phyloP scores from a whole-genome alignment of 345 rosid species.

The Noccaea bulbosa region DNA sequence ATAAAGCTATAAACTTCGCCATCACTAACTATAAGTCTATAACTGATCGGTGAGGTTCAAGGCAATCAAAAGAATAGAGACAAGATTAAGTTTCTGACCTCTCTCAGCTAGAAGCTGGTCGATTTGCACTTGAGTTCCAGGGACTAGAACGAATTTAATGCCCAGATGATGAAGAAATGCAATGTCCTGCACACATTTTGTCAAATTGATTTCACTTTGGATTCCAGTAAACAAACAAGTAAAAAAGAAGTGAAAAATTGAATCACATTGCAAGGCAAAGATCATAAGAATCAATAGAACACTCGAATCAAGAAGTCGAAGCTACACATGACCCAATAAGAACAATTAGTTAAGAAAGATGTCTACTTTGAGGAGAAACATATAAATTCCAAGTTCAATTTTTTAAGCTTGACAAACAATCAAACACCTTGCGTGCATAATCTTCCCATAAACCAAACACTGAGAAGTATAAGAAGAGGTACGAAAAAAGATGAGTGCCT shows the following conservation, averaged over 20 bases:
- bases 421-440: conserved; percentile 30
- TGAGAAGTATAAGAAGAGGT: not conserved
- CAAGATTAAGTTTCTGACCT: conserved; percentile 48
- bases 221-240: not conserved
- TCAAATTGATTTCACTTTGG: not conserved
- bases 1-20: conserved; percentile 2
- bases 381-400: too few species aligned
- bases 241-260: too few species aligned
- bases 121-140: conserved; percentile 89
- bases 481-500: conserved; percentile 49
- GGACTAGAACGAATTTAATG: conserved; percentile 78
- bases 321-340: too few species aligned
- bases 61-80: not conserved
- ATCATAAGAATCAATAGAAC: not conserved
- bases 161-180: conserved; percentile 93
- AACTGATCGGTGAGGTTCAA: not conserved
- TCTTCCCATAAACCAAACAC: not conserved
- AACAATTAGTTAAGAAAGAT: too few species aligned
- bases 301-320: too few species aligned
- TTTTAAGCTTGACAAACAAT: conserved; percentile 5
- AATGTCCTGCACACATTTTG: conserved; percentile 65
- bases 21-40: not conserved
- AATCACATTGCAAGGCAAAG: not conserved
- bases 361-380: not conserved
- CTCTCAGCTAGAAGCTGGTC: conserved; percentile 80